A percentile compares a stretch with the other conserved stretches of the same genome.
These are phyloP conservation scores for Dovyalis caffra DNA, from an alignment of 345 rosid species.

Conservation along the genomic window DNA sequence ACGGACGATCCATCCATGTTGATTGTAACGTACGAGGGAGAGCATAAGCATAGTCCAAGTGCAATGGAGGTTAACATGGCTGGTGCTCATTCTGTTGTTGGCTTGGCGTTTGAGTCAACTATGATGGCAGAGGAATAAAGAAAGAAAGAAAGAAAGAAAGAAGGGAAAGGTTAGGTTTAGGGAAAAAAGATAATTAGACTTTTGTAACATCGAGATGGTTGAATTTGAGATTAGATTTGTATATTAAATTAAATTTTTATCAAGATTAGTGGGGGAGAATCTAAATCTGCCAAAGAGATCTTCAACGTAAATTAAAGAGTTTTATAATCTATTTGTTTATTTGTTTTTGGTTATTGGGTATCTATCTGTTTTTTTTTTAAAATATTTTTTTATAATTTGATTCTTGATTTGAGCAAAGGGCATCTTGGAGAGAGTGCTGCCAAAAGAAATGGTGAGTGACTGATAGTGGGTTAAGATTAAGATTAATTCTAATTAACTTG, in stretches of 20 bases:
- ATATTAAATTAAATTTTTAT: background rate
- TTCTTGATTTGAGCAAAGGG: no score
- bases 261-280: background rate
- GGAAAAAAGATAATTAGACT: background rate
- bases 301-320: conserved; percentile 1
- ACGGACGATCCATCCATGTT: conserved; percentile 82
- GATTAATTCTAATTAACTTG: no score
- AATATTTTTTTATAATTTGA: no score
- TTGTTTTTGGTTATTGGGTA: no score
- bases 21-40: conserved; percentile 90
- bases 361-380: no score
- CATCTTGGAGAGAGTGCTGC: no score
- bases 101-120: conserved; percentile 52
- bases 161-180: background rate
- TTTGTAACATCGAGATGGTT: conserved; percentile 6
- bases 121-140: conserved; percentile 5
- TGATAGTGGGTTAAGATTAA: no score
- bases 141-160: no score
- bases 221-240: conserved; percentile 11
- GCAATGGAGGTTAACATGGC: conserved; percentile 48
- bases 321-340: no score
- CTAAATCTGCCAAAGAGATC: background rate
- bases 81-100: conserved; percentile 33
- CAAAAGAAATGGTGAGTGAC: no score
- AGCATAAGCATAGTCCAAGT: conserved; percentile 64